Conservation (phyloP, 129 eudicot genomes). For the Solidago caesia region DNA sequence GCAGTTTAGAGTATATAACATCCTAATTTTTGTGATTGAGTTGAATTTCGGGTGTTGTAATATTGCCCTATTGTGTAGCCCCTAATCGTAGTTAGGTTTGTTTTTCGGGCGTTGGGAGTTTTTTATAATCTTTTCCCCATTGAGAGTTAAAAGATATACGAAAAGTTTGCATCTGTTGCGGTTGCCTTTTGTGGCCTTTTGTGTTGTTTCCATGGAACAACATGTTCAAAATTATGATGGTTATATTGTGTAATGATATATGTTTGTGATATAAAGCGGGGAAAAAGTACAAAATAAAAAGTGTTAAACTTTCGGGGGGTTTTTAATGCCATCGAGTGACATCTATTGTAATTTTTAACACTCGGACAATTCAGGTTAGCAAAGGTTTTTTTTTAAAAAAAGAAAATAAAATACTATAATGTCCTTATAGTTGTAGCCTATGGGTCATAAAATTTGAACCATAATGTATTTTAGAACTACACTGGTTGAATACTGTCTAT, state of each 20-base stretch:
- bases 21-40: constrained; percentile 3
- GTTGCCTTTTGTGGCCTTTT: background rate
- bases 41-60: background rate
- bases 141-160: background rate
- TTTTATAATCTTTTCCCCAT: background rate
- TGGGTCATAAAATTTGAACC: background rate
- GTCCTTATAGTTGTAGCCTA: background rate
- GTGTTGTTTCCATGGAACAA: constrained; percentile 10
- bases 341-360: background rate
- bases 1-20: background rate
- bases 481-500: background rate
- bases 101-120: background rate
- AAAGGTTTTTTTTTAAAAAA: background rate
- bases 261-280: background rate
- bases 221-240: background rate
- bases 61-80: background rate
- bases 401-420: background rate
- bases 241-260: background rate
- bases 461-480: constrained; percentile 8
- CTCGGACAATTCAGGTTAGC: background rate
- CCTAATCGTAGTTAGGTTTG: background rate
- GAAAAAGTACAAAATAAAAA: background rate
- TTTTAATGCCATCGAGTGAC: background rate
- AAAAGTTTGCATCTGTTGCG: background rate
- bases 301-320: background rate